Conservation (phyloP, 2,329 filamentous ascomycete genomes). For the Talaromyces sp. region DNA sequence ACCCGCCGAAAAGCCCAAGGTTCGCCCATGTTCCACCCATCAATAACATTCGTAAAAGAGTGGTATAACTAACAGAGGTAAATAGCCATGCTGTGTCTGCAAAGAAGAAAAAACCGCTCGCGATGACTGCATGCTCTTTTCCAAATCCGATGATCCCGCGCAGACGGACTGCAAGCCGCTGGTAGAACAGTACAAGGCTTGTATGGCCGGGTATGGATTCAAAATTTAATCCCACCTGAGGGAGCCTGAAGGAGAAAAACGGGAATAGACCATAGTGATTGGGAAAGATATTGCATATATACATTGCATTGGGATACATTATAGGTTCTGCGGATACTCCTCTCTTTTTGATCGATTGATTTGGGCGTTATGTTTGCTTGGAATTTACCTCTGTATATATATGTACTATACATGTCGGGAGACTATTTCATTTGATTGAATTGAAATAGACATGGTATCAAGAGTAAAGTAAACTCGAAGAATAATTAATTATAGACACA, state of each 20-base stretch:
- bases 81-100: slow-evolving; percentile 88
- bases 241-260: neutral
- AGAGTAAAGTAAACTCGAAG: slow-evolving; percentile 1
- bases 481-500: slow-evolving; percentile 18
- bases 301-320: slow-evolving; percentile 10
- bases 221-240: slow-evolving; percentile 45
- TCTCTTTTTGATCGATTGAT: neutral
- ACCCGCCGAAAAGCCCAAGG: slow-evolving; percentile 38
- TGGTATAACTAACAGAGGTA: neutral
- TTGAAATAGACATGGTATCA: neutral
- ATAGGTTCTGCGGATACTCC: neutral
- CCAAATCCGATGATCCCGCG: slow-evolving; percentile 70
- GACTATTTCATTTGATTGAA: neutral
- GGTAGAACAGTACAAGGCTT: slow-evolving; percentile 81
- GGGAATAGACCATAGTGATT: neutral
- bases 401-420: slow-evolving; percentile 7
- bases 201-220: slow-evolving; percentile 93
- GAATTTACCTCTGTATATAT: neutral
- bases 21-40: slow-evolving; percentile 21
- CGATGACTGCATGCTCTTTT: slow-evolving; percentile 99
- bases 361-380: neutral
- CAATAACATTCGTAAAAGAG: neutral
- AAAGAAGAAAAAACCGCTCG: slow-evolving; percentile 88
- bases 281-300: neutral
- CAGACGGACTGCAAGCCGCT: slow-evolving; percentile 77